A percentile compares a stretch with the other conserved stretches of the same genome.
Evolutionary conservation across 2,329 filamentous ascomycete genomes (phyloP).

Genomic region (Ophidiomyces ophidiicola): DNA sequence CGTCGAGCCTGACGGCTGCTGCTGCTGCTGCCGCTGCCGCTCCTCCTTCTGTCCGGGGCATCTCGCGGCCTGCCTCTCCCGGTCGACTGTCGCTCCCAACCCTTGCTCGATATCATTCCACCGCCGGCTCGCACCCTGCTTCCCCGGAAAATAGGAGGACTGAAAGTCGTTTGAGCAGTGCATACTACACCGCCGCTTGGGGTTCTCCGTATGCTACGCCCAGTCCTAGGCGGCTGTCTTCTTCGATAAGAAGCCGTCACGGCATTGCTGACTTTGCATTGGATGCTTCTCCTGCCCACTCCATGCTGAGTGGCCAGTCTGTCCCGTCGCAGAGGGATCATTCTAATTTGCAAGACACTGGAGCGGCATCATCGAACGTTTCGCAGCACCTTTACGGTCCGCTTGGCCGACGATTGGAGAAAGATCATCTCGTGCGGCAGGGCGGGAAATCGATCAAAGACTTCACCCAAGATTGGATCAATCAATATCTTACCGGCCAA

Average conservation of each 20-base stretch:
- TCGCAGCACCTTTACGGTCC: slow-evolving; percentile 19
- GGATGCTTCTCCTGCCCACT: slow-evolving; percentile 25
- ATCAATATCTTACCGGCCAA: slow-evolving; percentile 64
- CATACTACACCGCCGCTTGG: slow-evolving; percentile 69
- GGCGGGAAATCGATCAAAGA: slow-evolving; percentile 36
- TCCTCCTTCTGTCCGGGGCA: no score
- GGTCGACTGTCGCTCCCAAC: slow-evolving; percentile 10
- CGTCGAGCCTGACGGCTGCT: slow-evolving; percentile 27
- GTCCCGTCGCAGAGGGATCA: slow-evolving; percentile 16
- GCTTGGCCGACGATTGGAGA: slow-evolving; percentile 18
- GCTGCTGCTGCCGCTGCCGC: slow-evolving; percentile 29
- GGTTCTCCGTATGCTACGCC: slow-evolving; percentile 73
- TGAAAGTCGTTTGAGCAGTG: slow-evolving; percentile 31
- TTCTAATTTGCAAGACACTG: slow-evolving; percentile 1
- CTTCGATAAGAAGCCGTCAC: slow-evolving; percentile 33
- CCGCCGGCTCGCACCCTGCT: slow-evolving; percentile 28
- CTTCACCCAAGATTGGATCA: slow-evolving; percentile 75
- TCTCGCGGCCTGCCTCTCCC: slow-evolving; percentile 16
- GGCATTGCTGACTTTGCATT: slow-evolving; percentile 31
- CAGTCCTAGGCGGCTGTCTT: slow-evolving; percentile 35
- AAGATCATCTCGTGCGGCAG: slow-evolving; percentile 17
- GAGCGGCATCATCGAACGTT: slow-evolving; percentile 9
- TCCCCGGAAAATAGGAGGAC: slow-evolving; percentile 33
- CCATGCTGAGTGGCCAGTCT: slow-evolving; percentile 19
- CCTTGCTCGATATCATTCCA: slow-evolving; percentile 24